These are phyloP conservation scores for Thinopyrum elongatum DNA, from an alignment of 176 grass and related monocot genomes.

Conservation along the genomic window DNA sequence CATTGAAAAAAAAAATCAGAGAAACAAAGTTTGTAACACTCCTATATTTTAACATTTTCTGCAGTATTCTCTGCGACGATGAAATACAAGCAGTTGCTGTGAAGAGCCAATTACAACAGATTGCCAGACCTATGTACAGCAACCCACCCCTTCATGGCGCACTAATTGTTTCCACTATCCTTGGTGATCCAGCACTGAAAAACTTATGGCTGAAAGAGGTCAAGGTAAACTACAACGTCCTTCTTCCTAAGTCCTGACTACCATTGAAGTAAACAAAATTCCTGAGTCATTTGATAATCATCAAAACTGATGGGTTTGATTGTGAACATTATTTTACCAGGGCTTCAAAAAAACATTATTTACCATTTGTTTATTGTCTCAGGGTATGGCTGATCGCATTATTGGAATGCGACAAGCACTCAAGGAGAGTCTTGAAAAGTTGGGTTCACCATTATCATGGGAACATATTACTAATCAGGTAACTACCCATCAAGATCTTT, in stretches of 20 bases:
- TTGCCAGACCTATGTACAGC: conserved; percentile 94
- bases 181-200: conserved; percentile 79
- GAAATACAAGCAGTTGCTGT: conserved; percentile 86
- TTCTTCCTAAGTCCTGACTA: background rate
- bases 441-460: conserved; percentile 87
- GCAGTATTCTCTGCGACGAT: conserved; percentile 88
- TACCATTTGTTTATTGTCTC: conserved; percentile 8
- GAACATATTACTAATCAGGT: conserved; percentile 98
- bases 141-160: conserved; percentile 91
- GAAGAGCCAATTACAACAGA: conserved; percentile 96
- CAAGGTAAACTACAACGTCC: conserved; percentile 52
- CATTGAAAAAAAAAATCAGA: background rate
- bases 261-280: background rate
- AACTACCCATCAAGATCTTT: conserved; percentile 6
- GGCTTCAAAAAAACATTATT: too few species aligned
- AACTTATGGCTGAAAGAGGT: conserved; percentile 87
- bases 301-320: background rate
- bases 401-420: conserved; percentile 84
- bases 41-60: conserved; percentile 15
- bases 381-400: conserved; percentile 96
- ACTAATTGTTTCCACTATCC: conserved; percentile 83
- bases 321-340: background rate
- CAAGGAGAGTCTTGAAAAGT: conserved; percentile 71
- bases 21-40: background rate
- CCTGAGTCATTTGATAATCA: background rate